Base-by-base conservation (phyloP, 2,329 filamentous ascomycete genomes). In the Elsinoe australis region DNA sequence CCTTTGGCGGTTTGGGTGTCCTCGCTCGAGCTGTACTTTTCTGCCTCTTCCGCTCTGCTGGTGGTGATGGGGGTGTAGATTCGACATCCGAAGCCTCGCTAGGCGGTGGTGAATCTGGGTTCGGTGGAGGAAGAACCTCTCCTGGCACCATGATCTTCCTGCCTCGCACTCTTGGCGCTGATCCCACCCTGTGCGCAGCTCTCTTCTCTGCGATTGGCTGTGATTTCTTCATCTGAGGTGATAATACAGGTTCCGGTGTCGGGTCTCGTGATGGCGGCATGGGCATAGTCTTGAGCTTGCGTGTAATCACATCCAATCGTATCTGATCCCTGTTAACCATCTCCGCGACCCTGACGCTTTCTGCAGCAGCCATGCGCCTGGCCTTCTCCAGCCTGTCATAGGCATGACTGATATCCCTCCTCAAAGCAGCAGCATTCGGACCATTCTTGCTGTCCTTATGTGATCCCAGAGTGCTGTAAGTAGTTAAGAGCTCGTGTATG, bases 231-330 rank as follows among this genome's bases (percentile, higher is more conserved):
- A 55, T 28, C 5, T 53, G 51, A 3, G 68, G 67, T 21, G 69
- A 70, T 14, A 55, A 36, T 8, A 45, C 48, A n/a, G 53, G 44
- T 9, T 57, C 55, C 1, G 64, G 76, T 1, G 76, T 78, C n/a
- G 78, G 75, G 55, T 81, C 79, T 54, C 75, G 71, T 15, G 75
- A 79, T 2, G 76, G 72, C 14, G 77, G 79, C 60, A 76, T 71
- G 2, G 79, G 78, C 39, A 82, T 70, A 8, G 75, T 73, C 52
- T 79, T 72, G 15, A 83, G 71, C 63, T 82, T 82, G 56, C 72
- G 71, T 50, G 73, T 75, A 56, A 83, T 81, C 49, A 74, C 72
- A 44, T 71, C 72, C 41, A 82, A 63, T 38, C 78, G 71, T 54
- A 73, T 72, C 54, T 73, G 69, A 49, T 65, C 63, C 31, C 58